A percentile compares a stretch with the other conserved stretches of the same genome.
These are phyloP conservation scores for Chlorella variabilis DNA, from an alignment of 163 green algal genomes.

Conservation along the genomic window DNA sequence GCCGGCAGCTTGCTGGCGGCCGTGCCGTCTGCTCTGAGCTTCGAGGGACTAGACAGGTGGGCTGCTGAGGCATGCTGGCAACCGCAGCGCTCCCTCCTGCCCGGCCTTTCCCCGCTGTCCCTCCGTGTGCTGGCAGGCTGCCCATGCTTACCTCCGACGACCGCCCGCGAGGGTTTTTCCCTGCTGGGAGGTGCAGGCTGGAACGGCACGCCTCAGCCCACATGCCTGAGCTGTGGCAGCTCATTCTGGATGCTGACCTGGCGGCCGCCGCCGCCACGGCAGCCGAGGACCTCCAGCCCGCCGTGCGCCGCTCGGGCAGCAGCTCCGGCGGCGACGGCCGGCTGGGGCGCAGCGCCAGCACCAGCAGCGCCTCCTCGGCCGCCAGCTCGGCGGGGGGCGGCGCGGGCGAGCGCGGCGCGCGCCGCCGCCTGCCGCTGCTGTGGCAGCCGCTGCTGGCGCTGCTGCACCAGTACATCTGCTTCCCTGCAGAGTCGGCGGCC, in stretches of 20 bases:
- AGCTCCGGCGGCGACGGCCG: neutral
- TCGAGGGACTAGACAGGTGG: conserved; percentile 35
- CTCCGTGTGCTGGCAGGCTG: no score
- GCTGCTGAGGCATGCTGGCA: neutral
- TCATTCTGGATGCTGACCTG: conserved; percentile 14
- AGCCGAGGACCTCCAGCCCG: no score
- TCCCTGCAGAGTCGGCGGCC: conserved; percentile 42
- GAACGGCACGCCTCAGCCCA: conserved; percentile 43
- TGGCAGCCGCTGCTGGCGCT: conserved; percentile 35
- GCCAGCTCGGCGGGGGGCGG: no score
- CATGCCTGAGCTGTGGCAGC: conserved; percentile 46
- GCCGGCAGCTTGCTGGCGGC: neutral
- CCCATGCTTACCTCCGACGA: no score
- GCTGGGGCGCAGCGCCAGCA: neutral
- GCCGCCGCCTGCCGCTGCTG: conserved; percentile 30
- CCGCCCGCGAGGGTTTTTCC: no score
- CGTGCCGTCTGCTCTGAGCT: conserved; percentile 17
- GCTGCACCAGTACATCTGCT: conserved; percentile 48
- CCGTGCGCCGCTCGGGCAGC: no score
- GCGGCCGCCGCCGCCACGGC: neutral
- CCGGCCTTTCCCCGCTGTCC: no score
- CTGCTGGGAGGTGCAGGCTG: conserved; percentile 30
- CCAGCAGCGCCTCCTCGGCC: no score
- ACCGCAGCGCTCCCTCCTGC: no score
- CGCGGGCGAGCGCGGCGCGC: neutral